Percentiles rank a stretch among this genome's conserved stretches.
phyloP scores from a whole-genome alignment of 1,284 basidiomycete species.

The Ceratobasidium sp. region DNA sequence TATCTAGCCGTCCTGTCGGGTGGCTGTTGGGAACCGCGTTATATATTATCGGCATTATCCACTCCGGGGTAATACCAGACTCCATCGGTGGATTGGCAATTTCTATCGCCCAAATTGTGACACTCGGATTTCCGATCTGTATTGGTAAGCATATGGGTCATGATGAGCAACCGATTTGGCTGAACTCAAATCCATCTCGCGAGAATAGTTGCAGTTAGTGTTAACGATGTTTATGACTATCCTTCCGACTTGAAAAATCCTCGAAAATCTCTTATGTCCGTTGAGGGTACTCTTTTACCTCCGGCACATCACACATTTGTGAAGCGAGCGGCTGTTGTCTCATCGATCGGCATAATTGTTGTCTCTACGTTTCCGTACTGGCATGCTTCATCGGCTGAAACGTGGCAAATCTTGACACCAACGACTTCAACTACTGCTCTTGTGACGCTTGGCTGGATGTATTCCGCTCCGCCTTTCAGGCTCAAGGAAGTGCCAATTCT shows the following conservation, averaged over 20 bases:
- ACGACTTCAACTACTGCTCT: conserved; percentile 44
- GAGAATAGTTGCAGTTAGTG: conserved; percentile 53
- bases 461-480: conserved; percentile 53
- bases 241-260: conserved; percentile 51
- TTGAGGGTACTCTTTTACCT: conserved; percentile 52
- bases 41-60: conserved; percentile 52
- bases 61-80: too few species aligned
- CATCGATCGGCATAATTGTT: conserved; percentile 49
- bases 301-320: conserved; percentile 51
- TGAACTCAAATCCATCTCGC: too few species aligned
- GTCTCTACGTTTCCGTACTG: conserved; percentile 35
- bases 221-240: conserved; percentile 54
- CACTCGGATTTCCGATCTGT: conserved; percentile 51
- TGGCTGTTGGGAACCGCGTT: conserved; percentile 53
- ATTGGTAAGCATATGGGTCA: too few species aligned
- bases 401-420: neutral
- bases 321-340: conserved; percentile 49
- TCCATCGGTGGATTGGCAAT: conserved; percentile 46
- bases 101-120: conserved; percentile 46
- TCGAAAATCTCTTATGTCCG: conserved; percentile 49
- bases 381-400: neutral
- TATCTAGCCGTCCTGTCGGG: conserved; percentile 50
- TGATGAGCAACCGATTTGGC: too few species aligned
- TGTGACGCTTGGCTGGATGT: conserved; percentile 52
- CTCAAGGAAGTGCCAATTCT: conserved; percentile 53